Base-by-base conservation (phyloP, 352 stramenopile species). In the Pythium insidiosum region DNA sequence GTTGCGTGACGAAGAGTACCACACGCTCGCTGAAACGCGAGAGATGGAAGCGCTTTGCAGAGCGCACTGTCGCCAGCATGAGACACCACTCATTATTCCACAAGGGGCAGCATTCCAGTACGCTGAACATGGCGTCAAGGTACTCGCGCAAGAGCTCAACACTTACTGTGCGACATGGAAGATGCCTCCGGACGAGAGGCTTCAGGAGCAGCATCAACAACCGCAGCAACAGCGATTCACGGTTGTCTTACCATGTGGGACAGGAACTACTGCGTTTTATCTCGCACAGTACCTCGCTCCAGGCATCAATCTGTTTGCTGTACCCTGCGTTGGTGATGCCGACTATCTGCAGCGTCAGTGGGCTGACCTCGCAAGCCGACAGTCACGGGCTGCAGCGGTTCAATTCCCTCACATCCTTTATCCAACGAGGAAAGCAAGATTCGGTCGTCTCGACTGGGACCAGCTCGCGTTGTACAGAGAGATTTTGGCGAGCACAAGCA, bases 181-280 rank as follows among this genome's bases (percentile, higher is more conserved):
- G 9, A n/a, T n/a, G n/a, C n/a, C n/a, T n/a, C n/a, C n/a, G n/a
- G n/a, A n/a, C n/a, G n/a, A n/a, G n/a, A n/a, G n/a, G n/a, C n/a
- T n/a, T n/a, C n/a, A n/a, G n/a, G n/a, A n/a, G n/a, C n/a, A 44
- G 50, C 31, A 33, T n/a, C 7, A 40, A 53, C 13, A 62, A 49
- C 19, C 25, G 21, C 12, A 23, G 4, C 10, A 18, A 38, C n/a
- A 4, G 12, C 12, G 20, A 0, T 84, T 88, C 34, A 71, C 74
- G 0, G 62, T 94, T 12, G 72, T 90, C 11, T 36, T 94, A 4
- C 78, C 81, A 0, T 81, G 68, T 39, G 81, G 81, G 7, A 94
- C 81, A 0, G 81, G 81, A 13, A 89, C 81, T 0, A 90, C 76
- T 3, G 78, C 78, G 11, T 61, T 88, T 42, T 94, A 91, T 44